Conservation (phyloP, 2,329 filamentous ascomycete species). For the Claviceps maximensis region DNA sequence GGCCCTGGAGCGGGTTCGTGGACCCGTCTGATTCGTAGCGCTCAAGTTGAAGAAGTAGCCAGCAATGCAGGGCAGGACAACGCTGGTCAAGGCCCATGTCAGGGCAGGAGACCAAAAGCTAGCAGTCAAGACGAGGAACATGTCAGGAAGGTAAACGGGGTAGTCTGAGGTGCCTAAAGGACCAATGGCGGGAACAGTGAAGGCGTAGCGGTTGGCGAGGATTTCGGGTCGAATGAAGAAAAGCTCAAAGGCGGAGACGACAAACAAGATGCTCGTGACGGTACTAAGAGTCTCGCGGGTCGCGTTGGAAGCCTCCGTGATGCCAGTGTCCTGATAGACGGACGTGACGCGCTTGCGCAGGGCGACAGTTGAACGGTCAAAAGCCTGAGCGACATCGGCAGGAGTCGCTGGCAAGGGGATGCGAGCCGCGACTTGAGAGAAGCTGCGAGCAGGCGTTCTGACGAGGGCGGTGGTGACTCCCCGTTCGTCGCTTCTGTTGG, state of each 20-base stretch:
- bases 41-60: constrained; percentile 91
- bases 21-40: constrained; percentile 29
- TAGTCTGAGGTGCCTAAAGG: constrained; percentile 43
- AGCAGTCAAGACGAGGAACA: constrained; percentile 62
- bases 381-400: constrained; percentile 59
- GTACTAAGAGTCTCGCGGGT: constrained; percentile 60
- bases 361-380: constrained; percentile 57
- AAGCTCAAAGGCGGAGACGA: constrained; percentile 57
- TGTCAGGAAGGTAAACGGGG: constrained; percentile 60
- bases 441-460: constrained; percentile 36
- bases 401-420: constrained; percentile 72
- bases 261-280: constrained; percentile 56
- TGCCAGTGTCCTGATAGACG: constrained; percentile 50
- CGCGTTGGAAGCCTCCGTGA: constrained; percentile 51
- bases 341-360: constrained; percentile 53
- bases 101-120: constrained; percentile 75
- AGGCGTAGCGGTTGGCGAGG: constrained; percentile 57
- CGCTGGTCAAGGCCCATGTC: constrained; percentile 62
- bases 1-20: constrained; percentile 27
- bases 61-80: constrained; percentile 54
- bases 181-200: constrained; percentile 53
- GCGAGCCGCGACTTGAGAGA: constrained; percentile 40
- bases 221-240: constrained; percentile 56
- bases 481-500: constrained; percentile 18
- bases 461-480: constrained; percentile 31